Percentiles rank a stretch among this genome's conserved stretches.
Conservation (phyloP, 2,329 filamentous ascomycete genomes). For the Emmonsia crescens region DNA sequence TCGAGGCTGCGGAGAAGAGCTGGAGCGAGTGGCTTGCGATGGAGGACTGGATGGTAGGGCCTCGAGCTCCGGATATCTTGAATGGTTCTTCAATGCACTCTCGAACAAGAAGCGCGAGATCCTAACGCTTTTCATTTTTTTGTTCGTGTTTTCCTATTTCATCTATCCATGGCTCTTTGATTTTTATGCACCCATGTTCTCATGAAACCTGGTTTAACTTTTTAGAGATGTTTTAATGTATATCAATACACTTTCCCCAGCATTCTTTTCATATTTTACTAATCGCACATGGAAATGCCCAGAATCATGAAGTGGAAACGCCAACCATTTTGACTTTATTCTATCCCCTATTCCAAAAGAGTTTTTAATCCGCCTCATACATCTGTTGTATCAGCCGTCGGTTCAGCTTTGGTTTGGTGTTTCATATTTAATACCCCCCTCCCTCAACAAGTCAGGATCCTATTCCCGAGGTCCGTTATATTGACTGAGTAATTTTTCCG, state of each 20-base stretch:
- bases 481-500: no score
- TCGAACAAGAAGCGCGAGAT: constrained; percentile 23
- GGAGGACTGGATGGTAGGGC: constrained; percentile 98
- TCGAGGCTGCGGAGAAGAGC: constrained; percentile 65
- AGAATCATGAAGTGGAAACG: no score
- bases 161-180: not conserved
- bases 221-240: not conserved
- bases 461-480: no score
- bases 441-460: no score
- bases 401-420: no score
- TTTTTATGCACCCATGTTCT: not conserved
- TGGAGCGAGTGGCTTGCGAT: constrained; percentile 96
- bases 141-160: not conserved
- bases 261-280: no score
- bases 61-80: constrained; percentile 50
- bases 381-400: no score
- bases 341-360: no score
- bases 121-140: constrained; percentile 12
- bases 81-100: constrained; percentile 28
- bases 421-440: no score
- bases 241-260: not conserved
- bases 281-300: no score
- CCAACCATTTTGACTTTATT: no score
- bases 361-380: no score
- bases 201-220: not conserved